Conservation (phyloP, 1,139 yeast genomes). For the Cylindricascospora bacillispora region DNA sequence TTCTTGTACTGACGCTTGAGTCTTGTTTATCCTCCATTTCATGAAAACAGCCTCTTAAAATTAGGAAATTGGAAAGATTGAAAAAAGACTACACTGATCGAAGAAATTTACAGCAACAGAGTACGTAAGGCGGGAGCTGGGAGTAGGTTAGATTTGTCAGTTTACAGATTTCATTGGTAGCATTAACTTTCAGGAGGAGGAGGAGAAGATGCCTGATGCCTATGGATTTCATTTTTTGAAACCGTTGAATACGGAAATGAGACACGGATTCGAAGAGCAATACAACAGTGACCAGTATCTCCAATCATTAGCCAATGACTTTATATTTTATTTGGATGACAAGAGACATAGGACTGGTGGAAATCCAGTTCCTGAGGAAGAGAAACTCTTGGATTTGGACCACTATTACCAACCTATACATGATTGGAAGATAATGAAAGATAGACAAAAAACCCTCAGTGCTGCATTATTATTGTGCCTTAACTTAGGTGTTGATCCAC, state of each 20-base stretch:
- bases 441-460: constrained; percentile 85
- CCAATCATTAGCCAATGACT: constrained; percentile 52
- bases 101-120: no score
- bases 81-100: no score
- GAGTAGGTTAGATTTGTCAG: no score
- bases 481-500: constrained; percentile 94
- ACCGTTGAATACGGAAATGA: constrained; percentile 42
- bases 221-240: constrained; percentile 27
- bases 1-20: no score
- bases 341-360: constrained; percentile 89
- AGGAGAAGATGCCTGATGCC: constrained; percentile 19
- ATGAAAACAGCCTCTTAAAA: no score
- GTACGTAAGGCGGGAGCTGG: no score
- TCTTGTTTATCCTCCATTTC: no score
- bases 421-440: constrained; percentile 88
- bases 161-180: no score
- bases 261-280: constrained; percentile 78
- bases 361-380: constrained; percentile 55
- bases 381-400: constrained; percentile 33
- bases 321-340: constrained; percentile 73
- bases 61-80: no score
- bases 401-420: constrained; percentile 54
- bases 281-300: constrained; percentile 50
- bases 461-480: constrained; percentile 87
- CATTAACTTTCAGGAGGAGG: no score